A percentile compares a stretch with the other conserved stretches of the same genome.
Evolutionary conservation across 352 stramenopile species (phyloP).

Genomic region (Pythium phragmiticola): DNA sequence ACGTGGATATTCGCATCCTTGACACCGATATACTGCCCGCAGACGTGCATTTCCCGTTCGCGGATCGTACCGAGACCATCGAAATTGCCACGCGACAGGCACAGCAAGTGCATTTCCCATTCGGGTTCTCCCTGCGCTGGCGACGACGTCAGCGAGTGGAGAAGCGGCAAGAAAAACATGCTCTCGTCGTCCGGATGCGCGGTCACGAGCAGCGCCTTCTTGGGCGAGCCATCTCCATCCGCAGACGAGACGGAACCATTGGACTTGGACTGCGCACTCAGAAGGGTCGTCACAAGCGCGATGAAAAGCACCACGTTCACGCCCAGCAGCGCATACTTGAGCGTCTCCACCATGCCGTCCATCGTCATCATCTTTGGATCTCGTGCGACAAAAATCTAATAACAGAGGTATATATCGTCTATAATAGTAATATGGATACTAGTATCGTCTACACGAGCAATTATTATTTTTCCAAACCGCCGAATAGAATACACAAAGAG

Average conservation of each 20-base stretch:
- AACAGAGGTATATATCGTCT: too few relatives aligned
- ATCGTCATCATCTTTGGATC: conserved; percentile 8
- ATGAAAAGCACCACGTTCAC: conserved; percentile 64
- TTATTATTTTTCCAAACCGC: background rate
- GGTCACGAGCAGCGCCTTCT: conserved; percentile 82
- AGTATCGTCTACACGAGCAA: background rate
- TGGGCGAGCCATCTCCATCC: conserved; percentile 21
- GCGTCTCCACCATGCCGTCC: conserved; percentile 45
- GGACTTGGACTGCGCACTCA: conserved; percentile 13
- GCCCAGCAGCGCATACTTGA: conserved; percentile 61
- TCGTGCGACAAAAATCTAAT: too few relatives aligned
- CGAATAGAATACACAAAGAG: background rate
- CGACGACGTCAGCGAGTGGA: conserved; percentile 49
- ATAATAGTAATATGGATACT: too few relatives aligned
- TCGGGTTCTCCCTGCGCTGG: conserved; percentile 9
- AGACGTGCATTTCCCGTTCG: conserved; percentile 77
- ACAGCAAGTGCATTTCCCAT: conserved; percentile 86
- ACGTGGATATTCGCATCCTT: conserved; percentile 48
- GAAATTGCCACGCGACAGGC: conserved; percentile 91
- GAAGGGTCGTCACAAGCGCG: conserved; percentile 37
- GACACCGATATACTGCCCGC: conserved; percentile 55
- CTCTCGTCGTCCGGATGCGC: conserved; percentile 97
- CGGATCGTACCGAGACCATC: conserved; percentile 87
- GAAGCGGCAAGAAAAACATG: conserved; percentile 96
- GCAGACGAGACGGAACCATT: background rate